Base-by-base conservation (phyloP, 164 flowering plant species). In the Magnolia sinica region DNA sequence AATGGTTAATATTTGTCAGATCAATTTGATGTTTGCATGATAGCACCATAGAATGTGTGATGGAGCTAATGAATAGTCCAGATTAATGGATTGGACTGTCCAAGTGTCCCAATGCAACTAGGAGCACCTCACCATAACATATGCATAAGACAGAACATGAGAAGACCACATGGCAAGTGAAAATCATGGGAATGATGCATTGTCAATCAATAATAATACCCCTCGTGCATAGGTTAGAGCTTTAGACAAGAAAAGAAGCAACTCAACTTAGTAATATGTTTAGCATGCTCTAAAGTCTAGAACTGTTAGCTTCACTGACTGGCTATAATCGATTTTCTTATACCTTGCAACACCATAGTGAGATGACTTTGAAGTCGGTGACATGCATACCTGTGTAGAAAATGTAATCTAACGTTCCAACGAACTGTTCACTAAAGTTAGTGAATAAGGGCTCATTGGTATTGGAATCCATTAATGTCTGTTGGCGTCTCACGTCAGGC, bases 361-460 rank as follows among this genome's bases (percentile, higher is more conserved):
- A 55, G 14, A 11, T 11, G 18, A 11, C 13, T 11, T 55, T 55
- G 3, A 55, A 55, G 16, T 11, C 61, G 10, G 18, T 55, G 16
- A 55, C 61, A 55, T 55, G 13, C 61, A 55, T 83, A 86, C 90
- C 90, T 83, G 88, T 55, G 77, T 82, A 84, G 64, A 87, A 84
- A 37, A 87, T 86, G 76, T 87, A 87, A 79, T 87, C 90, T 61
- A 87, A 23, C 4, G 90, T 81, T 23, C 79, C 81, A 2, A 55
- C 7, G 52, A 78, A 76, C 3, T n/a, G 13, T 31, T 24, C 37
- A 7, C 75, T 70, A 45, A 73, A 75, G 27, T 74, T 78, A 55
- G 90, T 87, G 69, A 83, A 86, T 11, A 23, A 8, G 70, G 90
- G 88, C 79, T 87, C 90, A 20, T 59, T 31, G 4, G 83, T 77